A percentile compares a stretch with the other conserved stretches of the same genome.
These are phyloP conservation scores for Aegle marmelos DNA, from an alignment of 345 rosid genomes.

Conservation along the genomic window DNA sequence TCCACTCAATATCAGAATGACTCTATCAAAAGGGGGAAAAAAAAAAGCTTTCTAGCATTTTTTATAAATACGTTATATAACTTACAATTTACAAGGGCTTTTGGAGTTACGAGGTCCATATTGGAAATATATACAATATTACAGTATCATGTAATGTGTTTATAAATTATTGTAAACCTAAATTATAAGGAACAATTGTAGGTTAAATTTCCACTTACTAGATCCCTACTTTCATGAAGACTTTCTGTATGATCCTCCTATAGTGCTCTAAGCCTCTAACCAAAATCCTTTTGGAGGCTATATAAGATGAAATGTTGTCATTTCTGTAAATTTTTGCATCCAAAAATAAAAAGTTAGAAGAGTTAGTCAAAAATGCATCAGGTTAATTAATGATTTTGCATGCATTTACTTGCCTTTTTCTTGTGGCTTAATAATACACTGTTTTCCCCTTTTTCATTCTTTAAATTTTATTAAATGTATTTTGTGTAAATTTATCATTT, in stretches of 20 bases:
- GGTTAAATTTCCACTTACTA: not conserved
- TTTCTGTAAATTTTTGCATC: conserved; percentile 5
- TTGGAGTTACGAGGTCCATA: not conserved
- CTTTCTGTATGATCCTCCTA: not conserved
- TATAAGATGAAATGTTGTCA: not conserved
- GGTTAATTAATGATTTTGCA: not conserved
- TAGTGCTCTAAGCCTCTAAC: not conserved
- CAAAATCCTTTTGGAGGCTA: no score
- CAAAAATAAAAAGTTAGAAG: not conserved
- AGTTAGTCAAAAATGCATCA: not conserved
- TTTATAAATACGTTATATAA: not conserved
- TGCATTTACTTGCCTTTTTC: not conserved
- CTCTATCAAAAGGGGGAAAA: not conserved
- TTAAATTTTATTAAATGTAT: not conserved
- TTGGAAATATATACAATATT: not conserved
- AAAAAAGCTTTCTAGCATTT: not conserved
- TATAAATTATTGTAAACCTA: not conserved
- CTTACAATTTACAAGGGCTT: not conserved
- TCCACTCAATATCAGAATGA: not conserved
- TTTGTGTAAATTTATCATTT: not conserved
- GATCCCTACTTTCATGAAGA: not conserved
- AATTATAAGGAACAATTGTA: not conserved
- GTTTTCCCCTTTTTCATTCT: not conserved
- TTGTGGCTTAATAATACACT: not conserved
- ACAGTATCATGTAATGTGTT: not conserved